Base-by-base conservation (phyloP, 306 rosid genomes). In the Quercus agrifolia region DNA sequence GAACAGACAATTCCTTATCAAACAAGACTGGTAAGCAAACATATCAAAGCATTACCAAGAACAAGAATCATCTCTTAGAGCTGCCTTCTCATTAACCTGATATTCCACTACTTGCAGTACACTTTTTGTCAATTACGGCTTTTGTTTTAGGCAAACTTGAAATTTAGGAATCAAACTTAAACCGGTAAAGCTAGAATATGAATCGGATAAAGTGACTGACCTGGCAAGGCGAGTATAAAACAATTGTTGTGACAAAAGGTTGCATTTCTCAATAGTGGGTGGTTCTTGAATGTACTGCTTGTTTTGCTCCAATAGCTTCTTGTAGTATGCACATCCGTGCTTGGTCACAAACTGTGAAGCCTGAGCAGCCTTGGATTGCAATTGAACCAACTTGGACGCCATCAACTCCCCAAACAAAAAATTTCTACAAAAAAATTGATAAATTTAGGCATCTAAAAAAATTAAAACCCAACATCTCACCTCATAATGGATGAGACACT, bases 201-300 rank as follows among this genome's bases (percentile, higher is more conserved):
- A 74, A 70, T 23, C 3, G 12, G 23, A n/a, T 41, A 15, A 68
- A 17, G 21, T 9, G 17, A 28, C 83, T 6, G 31, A 79, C 87
- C 87, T 83, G 70, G 87, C 87, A 15, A 83, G 84, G 59, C 84
- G 81, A 18, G 87, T 79, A 66, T 30, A 83, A 55, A 80, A 71
- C 84, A 83, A 76, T 30, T 76, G 84, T 19, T 76, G 71, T 2
- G 84, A 46, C 84, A 76, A 76, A 83, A 83, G 84, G 49, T 28
- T 71, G 71, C 84, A 79, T 74, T 80, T 80, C 55, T 83, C 87
- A 18, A 72, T 59, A 11, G 84, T 79, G 17, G 81, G 78, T 35
- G 87, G 84, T 46, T 71, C 87, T 71, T 76, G 87, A 62, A 83
- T 73, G 69, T 75, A 83, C 74, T 71, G 84, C 72, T 63, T 83